Conservation (phyloP, 768 basidiomycete species). For the Tylopilus vinaceipallidus region DNA sequence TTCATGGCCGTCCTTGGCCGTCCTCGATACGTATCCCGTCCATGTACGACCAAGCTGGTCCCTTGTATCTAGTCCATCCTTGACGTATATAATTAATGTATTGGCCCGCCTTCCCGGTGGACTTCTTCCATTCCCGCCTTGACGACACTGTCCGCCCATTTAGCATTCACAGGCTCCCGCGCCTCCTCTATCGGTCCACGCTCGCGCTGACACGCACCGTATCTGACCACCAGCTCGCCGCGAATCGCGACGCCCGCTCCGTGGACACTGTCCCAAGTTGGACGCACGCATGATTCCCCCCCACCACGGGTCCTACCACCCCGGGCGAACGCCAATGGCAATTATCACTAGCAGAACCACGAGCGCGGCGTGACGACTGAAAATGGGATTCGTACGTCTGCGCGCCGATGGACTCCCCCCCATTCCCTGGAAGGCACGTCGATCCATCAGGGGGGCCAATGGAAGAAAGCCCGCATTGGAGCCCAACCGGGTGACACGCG, state of each 20-base stretch:
- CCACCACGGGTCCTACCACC: conserved; percentile 1
- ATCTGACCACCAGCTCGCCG: conserved; percentile 1
- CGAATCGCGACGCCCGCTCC: conserved; percentile 18
- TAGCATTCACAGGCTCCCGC: background rate
- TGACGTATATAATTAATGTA: background rate
- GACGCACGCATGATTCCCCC: too few relatives aligned
- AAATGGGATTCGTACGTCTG: conserved; percentile 3
- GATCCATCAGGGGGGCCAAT: conserved; percentile 2
- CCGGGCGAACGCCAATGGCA: conserved; percentile 8
- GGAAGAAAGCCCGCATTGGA: conserved; percentile 15
- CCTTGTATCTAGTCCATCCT: background rate
- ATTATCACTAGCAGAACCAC: conserved; percentile 2
- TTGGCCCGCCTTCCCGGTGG: conserved; percentile 1
- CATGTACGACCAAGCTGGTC: background rate
- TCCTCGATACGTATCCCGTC: conserved; percentile 2
- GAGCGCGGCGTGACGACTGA: background rate
- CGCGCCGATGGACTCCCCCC: too few relatives aligned
- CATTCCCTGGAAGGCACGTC: too few relatives aligned
- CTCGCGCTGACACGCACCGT: background rate
- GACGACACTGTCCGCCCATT: background rate
- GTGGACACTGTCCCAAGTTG: conserved; percentile 3
- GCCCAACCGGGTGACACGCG: background rate
- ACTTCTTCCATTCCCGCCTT: conserved; percentile 6
- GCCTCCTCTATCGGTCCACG: background rate
- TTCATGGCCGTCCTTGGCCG: conserved; percentile 5